Conservation (phyloP, 306 rosid genomes). For the Purshia tridentata region DNA sequence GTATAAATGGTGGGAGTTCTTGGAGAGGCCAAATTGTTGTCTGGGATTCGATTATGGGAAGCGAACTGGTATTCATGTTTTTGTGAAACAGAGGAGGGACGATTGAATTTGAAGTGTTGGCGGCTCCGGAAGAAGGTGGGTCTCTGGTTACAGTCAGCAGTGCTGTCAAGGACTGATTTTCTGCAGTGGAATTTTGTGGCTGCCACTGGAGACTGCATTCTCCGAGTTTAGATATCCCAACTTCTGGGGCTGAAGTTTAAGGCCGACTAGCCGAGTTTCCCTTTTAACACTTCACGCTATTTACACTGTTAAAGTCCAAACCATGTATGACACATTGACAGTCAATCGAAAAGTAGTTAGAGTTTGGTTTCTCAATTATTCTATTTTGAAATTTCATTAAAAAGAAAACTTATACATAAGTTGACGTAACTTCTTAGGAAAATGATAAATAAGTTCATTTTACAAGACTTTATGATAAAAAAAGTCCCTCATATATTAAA, state of each 20-base stretch:
- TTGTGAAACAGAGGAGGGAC: background rate
- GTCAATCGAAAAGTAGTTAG: no score
- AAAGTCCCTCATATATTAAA: no score
- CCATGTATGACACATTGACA: no score
- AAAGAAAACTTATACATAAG: no score
- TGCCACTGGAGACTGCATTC: constrained; percentile 13
- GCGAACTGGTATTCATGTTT: background rate
- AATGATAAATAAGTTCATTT: no score
- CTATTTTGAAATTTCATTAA: no score
- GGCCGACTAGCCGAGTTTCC: background rate
- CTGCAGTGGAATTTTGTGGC: constrained; percentile 7
- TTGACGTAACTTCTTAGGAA: no score
- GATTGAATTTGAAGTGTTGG: background rate
- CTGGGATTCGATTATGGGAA: background rate
- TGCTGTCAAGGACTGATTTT: background rate
- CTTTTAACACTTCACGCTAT: background rate
- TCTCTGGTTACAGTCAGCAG: background rate
- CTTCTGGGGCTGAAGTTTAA: background rate
- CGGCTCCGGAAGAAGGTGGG: background rate
- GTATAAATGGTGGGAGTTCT: background rate
- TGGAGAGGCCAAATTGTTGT: constrained; percentile 1
- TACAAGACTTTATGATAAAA: no score
- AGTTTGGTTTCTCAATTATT: no score
- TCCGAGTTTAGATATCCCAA: background rate
- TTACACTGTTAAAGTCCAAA: no score